Percentiles rank a stretch among this genome's conserved stretches.
Evolutionary conservation across 1,284 basidiomycete genomes (phyloP).

Genomic region (Coriolopsis trogii): DNA sequence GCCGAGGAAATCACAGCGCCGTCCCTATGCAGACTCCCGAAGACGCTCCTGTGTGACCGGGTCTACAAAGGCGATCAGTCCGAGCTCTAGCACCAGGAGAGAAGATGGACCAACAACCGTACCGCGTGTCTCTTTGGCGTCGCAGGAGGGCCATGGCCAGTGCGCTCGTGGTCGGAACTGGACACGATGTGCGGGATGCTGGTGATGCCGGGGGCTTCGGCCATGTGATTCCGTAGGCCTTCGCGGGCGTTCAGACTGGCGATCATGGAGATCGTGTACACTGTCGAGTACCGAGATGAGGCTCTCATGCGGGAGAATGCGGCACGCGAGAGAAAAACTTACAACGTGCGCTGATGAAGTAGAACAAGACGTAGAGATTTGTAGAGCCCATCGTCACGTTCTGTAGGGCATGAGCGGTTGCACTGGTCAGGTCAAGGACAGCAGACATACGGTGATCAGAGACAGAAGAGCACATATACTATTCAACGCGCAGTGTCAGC

Average conservation of each 20-base stretch:
- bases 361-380: constrained; percentile 5
- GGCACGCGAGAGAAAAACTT: background rate
- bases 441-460: background rate
- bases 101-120: background rate
- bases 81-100: background rate
- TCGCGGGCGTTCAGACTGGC: constrained; percentile 9
- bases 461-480: background rate
- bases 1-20: too few relatives aligned
- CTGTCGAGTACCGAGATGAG: too few relatives aligned
- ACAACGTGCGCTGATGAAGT: constrained; percentile 4
- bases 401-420: background rate
- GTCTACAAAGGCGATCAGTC: background rate
- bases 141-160: too few relatives aligned
- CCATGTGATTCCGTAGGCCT: background rate
- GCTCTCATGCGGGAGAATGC: too few relatives aligned
- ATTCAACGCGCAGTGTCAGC: background rate
- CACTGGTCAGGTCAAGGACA: background rate
- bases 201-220: background rate
- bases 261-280: constrained; percentile 6
- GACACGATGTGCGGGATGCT: background rate
- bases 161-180: too few relatives aligned
- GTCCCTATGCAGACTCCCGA: too few relatives aligned
- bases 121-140: background rate
- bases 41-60: too few relatives aligned
- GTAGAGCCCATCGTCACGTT: background rate